These are phyloP conservation scores for Claviceps africana DNA, from an alignment of 2,329 filamentous ascomycete genomes.

Conservation along the genomic window DNA sequence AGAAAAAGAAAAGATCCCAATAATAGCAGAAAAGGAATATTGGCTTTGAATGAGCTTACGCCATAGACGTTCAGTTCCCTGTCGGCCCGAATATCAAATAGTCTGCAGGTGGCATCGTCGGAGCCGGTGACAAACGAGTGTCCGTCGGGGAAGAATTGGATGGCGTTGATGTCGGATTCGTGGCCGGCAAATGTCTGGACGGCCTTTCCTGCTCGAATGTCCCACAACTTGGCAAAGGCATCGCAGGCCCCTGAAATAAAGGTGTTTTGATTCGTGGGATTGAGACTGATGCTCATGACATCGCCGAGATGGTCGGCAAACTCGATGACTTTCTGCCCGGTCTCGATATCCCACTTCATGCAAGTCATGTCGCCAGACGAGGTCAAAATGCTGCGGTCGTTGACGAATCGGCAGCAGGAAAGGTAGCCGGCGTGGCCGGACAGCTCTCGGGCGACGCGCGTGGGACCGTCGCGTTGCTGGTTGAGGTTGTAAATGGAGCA, in stretches of 20 bases:
- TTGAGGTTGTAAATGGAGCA: constrained; percentile 99
- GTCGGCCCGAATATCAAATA: constrained; percentile 96
- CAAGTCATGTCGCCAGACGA: constrained; percentile 99
- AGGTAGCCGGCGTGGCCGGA: constrained; percentile 96
- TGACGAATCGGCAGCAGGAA: constrained; percentile 97
- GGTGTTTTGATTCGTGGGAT: constrained; percentile 97
- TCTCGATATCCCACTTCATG: constrained; percentile 99
- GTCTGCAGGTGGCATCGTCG: constrained; percentile 89
- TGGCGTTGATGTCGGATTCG: constrained; percentile 98
- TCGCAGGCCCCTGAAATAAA: constrained; percentile 99
- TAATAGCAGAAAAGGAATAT: no score
- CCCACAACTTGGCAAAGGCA: constrained; percentile 96
- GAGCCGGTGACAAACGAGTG: constrained; percentile 97
- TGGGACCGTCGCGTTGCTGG: constrained; percentile 85
- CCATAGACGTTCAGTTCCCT: constrained; percentile 58
- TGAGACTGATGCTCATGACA: constrained; percentile 99
- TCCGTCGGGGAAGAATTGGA: constrained; percentile 98
- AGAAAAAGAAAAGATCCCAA: neutral
- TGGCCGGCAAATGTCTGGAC: constrained; percentile 97
- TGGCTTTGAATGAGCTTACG: constrained; percentile 29
- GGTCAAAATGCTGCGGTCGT: constrained; percentile 92
- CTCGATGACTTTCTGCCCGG: constrained; percentile 90
- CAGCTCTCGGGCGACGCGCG: constrained; percentile 84
- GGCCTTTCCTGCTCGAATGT: constrained; percentile 94
- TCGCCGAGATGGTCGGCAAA: constrained; percentile 97